Percentiles rank a stretch among this genome's conserved stretches.
Conservation (phyloP, 2,329 filamentous ascomycete species). For the Aspergillus chevalieri region DNA sequence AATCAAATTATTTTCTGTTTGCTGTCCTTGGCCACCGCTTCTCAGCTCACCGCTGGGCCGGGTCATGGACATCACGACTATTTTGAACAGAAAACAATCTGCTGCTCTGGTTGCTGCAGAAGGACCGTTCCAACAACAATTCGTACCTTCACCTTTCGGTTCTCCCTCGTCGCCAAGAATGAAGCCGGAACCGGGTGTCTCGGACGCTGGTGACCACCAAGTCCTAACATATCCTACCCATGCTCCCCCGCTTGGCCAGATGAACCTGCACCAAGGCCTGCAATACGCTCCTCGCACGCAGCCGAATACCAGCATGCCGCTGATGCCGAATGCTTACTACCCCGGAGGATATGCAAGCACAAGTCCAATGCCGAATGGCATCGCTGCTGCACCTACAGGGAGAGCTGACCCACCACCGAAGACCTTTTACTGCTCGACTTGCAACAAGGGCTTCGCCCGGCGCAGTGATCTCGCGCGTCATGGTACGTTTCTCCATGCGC, state of each 20-base stretch:
- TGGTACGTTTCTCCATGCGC: constrained; percentile 56
- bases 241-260: constrained; percentile 46
- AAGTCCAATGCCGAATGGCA: constrained; percentile 41
- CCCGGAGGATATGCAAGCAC: constrained; percentile 42
- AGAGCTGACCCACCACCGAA: constrained; percentile 53
- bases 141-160: constrained; percentile 27
- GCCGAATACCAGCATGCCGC: constrained; percentile 46
- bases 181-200: constrained; percentile 53
- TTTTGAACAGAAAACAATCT: constrained; percentile 46
- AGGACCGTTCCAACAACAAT: constrained; percentile 40
- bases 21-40: constrained; percentile 26
- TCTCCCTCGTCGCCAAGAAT: constrained; percentile 46
- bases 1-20: neutral
- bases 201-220: constrained; percentile 51
- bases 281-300: constrained; percentile 50
- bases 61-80: constrained; percentile 49
- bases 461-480: constrained; percentile 91
- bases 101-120: constrained; percentile 39
- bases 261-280: constrained; percentile 48
- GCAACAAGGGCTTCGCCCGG: constrained; percentile 84
- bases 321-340: constrained; percentile 52
- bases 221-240: constrained; percentile 54
- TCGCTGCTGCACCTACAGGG: constrained; percentile 30
- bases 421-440: constrained; percentile 83
- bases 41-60: constrained; percentile 28